phyloP scores from a whole-genome alignment of 257 asterid genomes.

The Anisodus acutangulus region DNA sequence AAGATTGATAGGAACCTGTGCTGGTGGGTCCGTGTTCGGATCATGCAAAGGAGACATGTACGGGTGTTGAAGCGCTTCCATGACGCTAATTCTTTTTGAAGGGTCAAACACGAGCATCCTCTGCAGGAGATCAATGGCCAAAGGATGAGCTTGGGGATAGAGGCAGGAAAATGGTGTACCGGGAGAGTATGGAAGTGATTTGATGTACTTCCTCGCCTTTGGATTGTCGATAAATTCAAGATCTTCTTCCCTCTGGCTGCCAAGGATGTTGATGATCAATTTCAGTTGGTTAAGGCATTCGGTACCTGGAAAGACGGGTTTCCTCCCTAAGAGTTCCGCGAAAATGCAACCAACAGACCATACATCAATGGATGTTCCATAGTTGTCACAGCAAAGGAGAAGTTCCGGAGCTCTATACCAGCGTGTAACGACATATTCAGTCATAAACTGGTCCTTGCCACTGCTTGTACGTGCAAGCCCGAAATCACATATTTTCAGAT shows the following conservation, averaged over 20 bases:
- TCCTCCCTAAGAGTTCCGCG: constrained; percentile 68
- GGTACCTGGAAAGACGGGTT: constrained; percentile 66
- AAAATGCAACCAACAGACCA: constrained; percentile 76
- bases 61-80: constrained; percentile 64
- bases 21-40: constrained; percentile 53
- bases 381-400: constrained; percentile 68
- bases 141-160: constrained; percentile 57
- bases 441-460: constrained; percentile 64
- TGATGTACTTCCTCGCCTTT: constrained; percentile 57
- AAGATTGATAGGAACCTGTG: constrained; percentile 53
- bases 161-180: constrained; percentile 52
- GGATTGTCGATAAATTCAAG: constrained; percentile 59
- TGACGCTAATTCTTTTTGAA: constrained; percentile 64
- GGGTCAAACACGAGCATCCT: constrained; percentile 73
- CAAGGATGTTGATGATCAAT: constrained; percentile 58
- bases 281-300: constrained; percentile 71
- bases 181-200: constrained; percentile 53
- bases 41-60: constrained; percentile 61
- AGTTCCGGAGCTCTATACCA: constrained; percentile 77
- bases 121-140: constrained; percentile 61
- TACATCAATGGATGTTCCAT: constrained; percentile 64
- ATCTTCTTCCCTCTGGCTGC: constrained; percentile 61
- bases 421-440: constrained; percentile 68
- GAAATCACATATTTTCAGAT: constrained; percentile 62
- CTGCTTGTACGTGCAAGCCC: constrained; percentile 67